Percentiles rank a stretch among this genome's conserved stretches.
phyloP scores from a whole-genome alignment of 345 rosid species.

The Xanthoceras sorbifolium region DNA sequence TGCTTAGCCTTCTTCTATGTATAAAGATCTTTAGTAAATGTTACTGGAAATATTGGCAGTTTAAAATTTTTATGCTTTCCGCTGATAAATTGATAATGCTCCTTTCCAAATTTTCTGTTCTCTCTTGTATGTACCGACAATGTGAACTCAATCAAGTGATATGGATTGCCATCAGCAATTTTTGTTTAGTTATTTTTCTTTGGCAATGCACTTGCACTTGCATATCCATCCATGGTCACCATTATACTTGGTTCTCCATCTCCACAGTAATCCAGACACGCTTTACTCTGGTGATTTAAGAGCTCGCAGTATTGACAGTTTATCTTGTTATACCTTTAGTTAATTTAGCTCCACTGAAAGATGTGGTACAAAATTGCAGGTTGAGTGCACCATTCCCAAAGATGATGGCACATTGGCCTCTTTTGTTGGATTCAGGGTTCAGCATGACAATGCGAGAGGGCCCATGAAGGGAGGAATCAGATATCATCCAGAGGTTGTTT shows the following conservation, averaged over 20 bases:
- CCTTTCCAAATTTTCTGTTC: no score
- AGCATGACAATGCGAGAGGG: conserved; percentile 97
- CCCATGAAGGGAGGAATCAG: conserved; percentile 99
- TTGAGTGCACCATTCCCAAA: conserved; percentile 90
- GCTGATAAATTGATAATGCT: no score
- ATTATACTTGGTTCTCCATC: not conserved
- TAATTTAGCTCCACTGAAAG: not conserved
- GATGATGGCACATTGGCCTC: conserved; percentile 90
- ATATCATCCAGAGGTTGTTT: conserved; percentile 89
- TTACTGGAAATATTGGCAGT: not conserved
- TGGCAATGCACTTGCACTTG: not conserved
- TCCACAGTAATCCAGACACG: not conserved
- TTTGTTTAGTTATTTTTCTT: not conserved
- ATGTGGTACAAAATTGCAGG: conserved; percentile 46
- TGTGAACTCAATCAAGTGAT: not conserved
- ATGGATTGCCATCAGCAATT: not conserved
- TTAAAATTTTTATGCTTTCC: not conserved
- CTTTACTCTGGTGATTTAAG: not conserved
- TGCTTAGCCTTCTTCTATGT: not conserved
- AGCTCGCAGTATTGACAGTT: not conserved
- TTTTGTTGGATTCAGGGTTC: conserved; percentile 91
- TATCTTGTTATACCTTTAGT: not conserved
- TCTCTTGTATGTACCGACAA: not conserved
- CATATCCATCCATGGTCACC: not conserved
- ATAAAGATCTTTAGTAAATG: not conserved